These are phyloP conservation scores for Parafenestella ontariensis DNA, from an alignment of 2,329 filamentous ascomycete species.

Conservation along the genomic window DNA sequence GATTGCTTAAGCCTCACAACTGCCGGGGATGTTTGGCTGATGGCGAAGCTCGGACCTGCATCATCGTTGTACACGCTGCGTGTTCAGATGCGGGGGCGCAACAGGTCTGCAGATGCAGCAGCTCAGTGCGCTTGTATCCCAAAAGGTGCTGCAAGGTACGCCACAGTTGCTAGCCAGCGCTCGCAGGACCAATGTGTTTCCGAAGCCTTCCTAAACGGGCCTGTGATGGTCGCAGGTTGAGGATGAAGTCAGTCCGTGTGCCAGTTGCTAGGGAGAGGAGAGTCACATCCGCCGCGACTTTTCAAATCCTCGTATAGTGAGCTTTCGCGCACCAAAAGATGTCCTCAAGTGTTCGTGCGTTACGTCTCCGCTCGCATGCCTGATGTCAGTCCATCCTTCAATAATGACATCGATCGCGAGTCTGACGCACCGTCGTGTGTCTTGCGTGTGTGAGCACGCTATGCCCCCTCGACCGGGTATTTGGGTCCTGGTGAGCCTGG, in stretches of 20 bases:
- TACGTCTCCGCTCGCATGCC: background rate
- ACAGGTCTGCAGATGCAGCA: slow-evolving; percentile 20
- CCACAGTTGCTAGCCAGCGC: slow-evolving; percentile 26
- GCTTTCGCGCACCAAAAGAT: background rate
- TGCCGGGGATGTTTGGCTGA: slow-evolving; percentile 7
- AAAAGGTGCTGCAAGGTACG: slow-evolving; percentile 30
- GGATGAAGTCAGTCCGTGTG: background rate
- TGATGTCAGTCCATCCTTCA: slow-evolving; percentile 4
- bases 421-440: slow-evolving; percentile 20
- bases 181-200: slow-evolving; percentile 16
- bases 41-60: slow-evolving; percentile 8
- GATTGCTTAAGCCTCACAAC: slow-evolving; percentile 15
- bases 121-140: slow-evolving; percentile 18
- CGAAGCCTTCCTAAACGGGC: slow-evolving; percentile 1
- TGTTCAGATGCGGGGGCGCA: slow-evolving; percentile 29
- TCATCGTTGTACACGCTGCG: slow-evolving; percentile 28
- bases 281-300: background rate
- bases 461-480: slow-evolving; percentile 27
- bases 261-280: background rate
- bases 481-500: slow-evolving; percentile 19
- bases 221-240: background rate
- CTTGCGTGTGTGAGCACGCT: slow-evolving; percentile 27
- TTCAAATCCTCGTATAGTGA: background rate
- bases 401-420: slow-evolving; percentile 7
- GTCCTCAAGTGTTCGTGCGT: background rate